phyloP scores from a whole-genome alignment of 2,329 filamentous ascomycete species.

The Hymenoscyphus linearis region DNA sequence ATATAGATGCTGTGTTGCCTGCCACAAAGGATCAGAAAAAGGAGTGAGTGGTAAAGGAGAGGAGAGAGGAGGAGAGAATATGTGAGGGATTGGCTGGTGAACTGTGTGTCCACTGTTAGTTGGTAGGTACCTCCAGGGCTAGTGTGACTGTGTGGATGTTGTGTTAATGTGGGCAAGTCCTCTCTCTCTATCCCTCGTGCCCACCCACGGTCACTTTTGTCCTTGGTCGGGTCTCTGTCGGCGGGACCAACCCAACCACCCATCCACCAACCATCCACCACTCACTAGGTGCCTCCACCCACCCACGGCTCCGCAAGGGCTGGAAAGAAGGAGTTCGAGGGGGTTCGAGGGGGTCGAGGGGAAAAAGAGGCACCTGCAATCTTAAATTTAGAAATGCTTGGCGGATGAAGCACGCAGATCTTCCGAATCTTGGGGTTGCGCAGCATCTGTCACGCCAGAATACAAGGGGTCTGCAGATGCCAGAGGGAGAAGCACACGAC shows the following conservation, averaged over 20 bases:
- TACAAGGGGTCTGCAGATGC: not conserved
- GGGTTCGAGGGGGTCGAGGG: not conserved
- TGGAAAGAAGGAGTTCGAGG: not conserved
- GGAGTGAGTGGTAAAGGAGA: too few species aligned
- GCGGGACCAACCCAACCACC: not conserved
- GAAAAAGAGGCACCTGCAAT: conserved; percentile 1
- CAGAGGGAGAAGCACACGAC: not conserved
- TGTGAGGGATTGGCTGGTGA: not conserved
- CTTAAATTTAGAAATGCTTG: conserved; percentile 13
- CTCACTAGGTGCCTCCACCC: too few species aligned
- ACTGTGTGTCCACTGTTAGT: not conserved
- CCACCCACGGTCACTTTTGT: too few species aligned
- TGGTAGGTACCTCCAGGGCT: too few species aligned
- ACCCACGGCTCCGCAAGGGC: conserved; percentile 1
- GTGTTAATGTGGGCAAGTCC: not conserved
- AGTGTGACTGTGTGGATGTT: too few species aligned
- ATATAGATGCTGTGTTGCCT: not conserved
- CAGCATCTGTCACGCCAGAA: not conserved
- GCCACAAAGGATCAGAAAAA: not conserved
- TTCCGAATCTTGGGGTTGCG: conserved; percentile 12
- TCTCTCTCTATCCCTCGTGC: too few species aligned
- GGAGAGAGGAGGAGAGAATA: not conserved
- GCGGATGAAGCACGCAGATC: conserved; percentile 6
- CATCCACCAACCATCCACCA: not conserved
- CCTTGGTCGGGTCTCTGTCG: too few species aligned